Evolutionary conservation across 768 basidiomycete genomes (phyloP).

Genomic region (Tricholoma bakamatsutake): DNA sequence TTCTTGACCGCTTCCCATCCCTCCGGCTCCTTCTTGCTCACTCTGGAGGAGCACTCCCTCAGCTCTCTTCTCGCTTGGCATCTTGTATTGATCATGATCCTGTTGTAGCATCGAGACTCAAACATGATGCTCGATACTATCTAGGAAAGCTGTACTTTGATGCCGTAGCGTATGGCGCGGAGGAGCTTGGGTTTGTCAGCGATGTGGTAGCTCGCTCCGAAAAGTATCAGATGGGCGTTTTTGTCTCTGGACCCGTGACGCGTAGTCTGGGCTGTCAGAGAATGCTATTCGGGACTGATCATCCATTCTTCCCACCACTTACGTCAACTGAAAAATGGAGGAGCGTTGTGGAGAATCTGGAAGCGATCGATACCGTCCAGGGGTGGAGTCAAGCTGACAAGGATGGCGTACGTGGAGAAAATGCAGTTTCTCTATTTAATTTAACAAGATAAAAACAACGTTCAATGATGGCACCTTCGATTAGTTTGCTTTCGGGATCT

Average conservation of each 20-base stretch:
- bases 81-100: conserved; percentile 87
- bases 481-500: conserved; percentile 38
- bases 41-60: conserved; percentile 80
- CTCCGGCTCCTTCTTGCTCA: conserved; percentile 81
- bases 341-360: conserved; percentile 81
- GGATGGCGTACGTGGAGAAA: conserved; percentile 61
- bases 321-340: conserved; percentile 64
- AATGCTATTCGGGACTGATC: conserved; percentile 83
- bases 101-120: conserved; percentile 61
- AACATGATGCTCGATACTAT: conserved; percentile 82
- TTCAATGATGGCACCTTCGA: background rate
- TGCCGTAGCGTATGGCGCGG: conserved; percentile 84
- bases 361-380: conserved; percentile 64
- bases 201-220: conserved; percentile 60
- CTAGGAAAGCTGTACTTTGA: conserved; percentile 77
- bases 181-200: conserved; percentile 76
- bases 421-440: conserved; percentile 69
- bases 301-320: conserved; percentile 89
- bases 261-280: conserved; percentile 47
- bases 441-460: conserved; percentile 24
- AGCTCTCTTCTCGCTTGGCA: conserved; percentile 77
- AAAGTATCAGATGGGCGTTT: conserved; percentile 34
- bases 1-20: conserved; percentile 71
- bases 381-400: conserved; percentile 59
- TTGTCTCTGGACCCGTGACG: conserved; percentile 24